These are phyloP conservation scores for Epichloe coenophiala DNA, from an alignment of 2,329 filamentous ascomycete genomes.

Conservation along the genomic window DNA sequence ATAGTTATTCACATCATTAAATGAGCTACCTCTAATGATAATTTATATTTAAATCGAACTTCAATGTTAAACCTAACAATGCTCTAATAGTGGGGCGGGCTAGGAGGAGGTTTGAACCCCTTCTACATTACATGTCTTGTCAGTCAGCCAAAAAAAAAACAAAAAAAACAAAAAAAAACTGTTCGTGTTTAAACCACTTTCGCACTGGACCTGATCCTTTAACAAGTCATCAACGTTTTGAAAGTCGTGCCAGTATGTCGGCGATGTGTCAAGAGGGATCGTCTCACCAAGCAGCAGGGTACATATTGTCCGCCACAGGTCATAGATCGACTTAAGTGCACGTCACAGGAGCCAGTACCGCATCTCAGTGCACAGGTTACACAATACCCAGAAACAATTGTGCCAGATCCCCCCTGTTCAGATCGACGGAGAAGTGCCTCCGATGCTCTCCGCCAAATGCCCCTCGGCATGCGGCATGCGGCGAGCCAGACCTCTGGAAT, in stretches of 20 bases:
- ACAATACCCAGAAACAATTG: neutral
- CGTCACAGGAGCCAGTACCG: constrained; percentile 1
- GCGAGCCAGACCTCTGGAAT: constrained; percentile 4
- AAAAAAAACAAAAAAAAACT: too few species aligned
- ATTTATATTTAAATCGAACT: too few species aligned
- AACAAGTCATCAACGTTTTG: neutral
- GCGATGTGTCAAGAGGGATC: neutral
- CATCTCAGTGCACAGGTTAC: constrained; percentile 6
- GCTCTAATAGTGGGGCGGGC: too few species aligned
- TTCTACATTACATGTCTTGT: too few species aligned
- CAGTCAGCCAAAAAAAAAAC: too few species aligned
- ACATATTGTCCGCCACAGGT: constrained; percentile 1
- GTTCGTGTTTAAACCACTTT: too few species aligned
- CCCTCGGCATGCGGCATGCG: constrained; percentile 1
- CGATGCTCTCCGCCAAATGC: neutral
- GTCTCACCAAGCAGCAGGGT: neutral
- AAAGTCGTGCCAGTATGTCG: neutral
- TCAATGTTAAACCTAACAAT: too few species aligned
- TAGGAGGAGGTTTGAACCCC: too few species aligned
- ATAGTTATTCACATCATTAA: too few species aligned
- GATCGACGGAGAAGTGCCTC: neutral
- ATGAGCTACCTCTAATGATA: too few species aligned
- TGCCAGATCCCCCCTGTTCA: neutral
- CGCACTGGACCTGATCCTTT: too few species aligned
- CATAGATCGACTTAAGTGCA: constrained; percentile 3